These are phyloP conservation scores for Macadamia tetraphylla DNA, from an alignment of 164 flowering plant species.

Conservation along the genomic window DNA sequence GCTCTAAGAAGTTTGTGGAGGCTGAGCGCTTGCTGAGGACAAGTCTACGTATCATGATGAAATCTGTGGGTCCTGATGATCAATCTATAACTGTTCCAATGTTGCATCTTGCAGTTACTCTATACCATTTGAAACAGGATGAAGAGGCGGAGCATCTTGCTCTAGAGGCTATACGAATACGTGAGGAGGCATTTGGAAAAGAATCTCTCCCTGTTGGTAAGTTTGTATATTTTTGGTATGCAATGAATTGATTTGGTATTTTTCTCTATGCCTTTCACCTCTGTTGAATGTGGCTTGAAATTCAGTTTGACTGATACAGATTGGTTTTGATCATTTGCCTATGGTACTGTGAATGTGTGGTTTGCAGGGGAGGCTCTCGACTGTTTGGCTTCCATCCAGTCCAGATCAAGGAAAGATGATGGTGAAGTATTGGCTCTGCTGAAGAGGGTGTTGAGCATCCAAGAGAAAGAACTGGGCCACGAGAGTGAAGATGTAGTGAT, in stretches of 20 bases:
- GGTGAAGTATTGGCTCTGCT: slow-evolving; percentile 42
- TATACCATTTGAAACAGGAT: slow-evolving; percentile 53
- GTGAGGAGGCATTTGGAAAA: slow-evolving; percentile 77
- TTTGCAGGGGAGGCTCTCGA: slow-evolving; percentile 87
- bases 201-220: slow-evolving; percentile 79
- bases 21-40: slow-evolving; percentile 79
- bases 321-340: not conserved
- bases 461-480: slow-evolving; percentile 69
- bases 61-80: slow-evolving; percentile 44
- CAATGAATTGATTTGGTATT: not conserved
- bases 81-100: slow-evolving; percentile 70
- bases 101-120: slow-evolving; percentile 79
- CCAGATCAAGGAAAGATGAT: slow-evolving; percentile 52
- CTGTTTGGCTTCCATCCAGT: slow-evolving; percentile 70
- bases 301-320: too few species aligned
- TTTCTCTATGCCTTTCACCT: not conserved
- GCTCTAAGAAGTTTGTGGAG: slow-evolving; percentile 66
- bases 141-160: slow-evolving; percentile 79
- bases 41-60: slow-evolving; percentile 55
- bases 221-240: slow-evolving; percentile 9
- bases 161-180: slow-evolving; percentile 52
- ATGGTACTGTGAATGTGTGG: not conserved
- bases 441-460: slow-evolving; percentile 63
- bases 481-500: slow-evolving; percentile 61
- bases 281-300: too few species aligned